Evolutionary conservation across 192 early-diverging fungal genomes (phyloP).

Genomic region (Lobosporangium transversale): DNA sequence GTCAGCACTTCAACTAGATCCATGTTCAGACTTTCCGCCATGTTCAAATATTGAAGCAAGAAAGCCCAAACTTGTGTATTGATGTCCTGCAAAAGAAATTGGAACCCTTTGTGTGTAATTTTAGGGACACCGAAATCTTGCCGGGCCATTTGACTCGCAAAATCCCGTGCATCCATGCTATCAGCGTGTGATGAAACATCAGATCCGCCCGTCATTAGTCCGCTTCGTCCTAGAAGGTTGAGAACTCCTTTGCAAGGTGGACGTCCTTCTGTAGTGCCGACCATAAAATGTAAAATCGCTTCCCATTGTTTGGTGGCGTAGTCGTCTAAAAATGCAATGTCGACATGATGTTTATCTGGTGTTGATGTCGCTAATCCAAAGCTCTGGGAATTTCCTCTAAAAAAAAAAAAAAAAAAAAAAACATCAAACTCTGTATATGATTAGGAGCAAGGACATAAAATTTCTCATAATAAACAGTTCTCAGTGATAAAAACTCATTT

Average conservation of each 20-base stretch:
- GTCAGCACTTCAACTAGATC: conserved; percentile 94
- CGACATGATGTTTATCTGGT: conserved; percentile 70
- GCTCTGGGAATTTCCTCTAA: conserved; percentile 82
- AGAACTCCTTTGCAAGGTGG: conserved; percentile 76
- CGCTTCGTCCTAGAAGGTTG: conserved; percentile 76
- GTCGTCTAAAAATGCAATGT: conserved; percentile 76
- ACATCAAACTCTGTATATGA: too few relatives aligned
- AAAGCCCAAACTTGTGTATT: conserved; percentile 97
- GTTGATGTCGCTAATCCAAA: conserved; percentile 83
- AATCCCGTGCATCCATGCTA: conserved; percentile 34
- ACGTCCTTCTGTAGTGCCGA: conserved; percentile 77
- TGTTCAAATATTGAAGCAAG: conserved; percentile 89
- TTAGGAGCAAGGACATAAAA: too few relatives aligned
- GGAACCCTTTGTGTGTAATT: conserved; percentile 97
- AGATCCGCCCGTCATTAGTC: conserved; percentile 72
- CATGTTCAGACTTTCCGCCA: conserved; percentile 82
- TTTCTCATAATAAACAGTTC: too few relatives aligned
- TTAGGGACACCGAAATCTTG: conserved; percentile 57
- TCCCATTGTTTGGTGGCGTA: conserved; percentile 92
- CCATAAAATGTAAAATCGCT: conserved; percentile 92
- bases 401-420: background rate
- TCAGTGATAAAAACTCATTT: too few relatives aligned
- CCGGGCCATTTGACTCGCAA: conserved; percentile 29
- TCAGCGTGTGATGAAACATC: conserved; percentile 1
- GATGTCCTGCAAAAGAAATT: conserved; percentile 94